Evolutionary conservation across 306 rosid genomes (phyloP).

Genomic region (Ormosia semicastrata): DNA sequence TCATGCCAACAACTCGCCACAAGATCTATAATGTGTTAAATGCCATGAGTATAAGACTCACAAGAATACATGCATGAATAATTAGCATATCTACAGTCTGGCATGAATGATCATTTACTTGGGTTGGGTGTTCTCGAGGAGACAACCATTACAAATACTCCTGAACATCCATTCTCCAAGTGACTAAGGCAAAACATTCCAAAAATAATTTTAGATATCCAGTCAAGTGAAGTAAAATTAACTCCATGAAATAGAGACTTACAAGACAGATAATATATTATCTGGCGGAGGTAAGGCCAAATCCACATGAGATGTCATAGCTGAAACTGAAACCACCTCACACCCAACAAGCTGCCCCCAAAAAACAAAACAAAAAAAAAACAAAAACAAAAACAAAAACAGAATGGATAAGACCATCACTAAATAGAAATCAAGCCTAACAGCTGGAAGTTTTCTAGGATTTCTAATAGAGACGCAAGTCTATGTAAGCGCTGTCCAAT

Average conservation of each 20-base stretch:
- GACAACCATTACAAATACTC: conserved; percentile 88
- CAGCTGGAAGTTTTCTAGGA: not conserved
- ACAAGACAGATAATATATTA: conserved; percentile 82
- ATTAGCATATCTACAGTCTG: conserved; percentile 17
- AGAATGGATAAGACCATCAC: not conserved
- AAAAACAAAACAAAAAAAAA: not conserved
- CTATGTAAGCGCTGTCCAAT: not conserved
- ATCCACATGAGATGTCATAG: conserved; percentile 82
- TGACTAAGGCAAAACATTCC: conserved; percentile 64
- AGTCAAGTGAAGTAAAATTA: conserved; percentile 20
- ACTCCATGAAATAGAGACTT: conserved; percentile 39
- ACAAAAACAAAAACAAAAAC: not conserved
- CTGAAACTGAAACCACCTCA: conserved; percentile 85
- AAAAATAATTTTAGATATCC: conserved; percentile 19
- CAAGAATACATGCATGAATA: conserved; percentile 6
- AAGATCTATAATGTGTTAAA: conserved; percentile 51
- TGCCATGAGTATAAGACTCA: conserved; percentile 11
- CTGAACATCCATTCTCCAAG: conserved; percentile 91
- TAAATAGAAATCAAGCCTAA: not conserved
- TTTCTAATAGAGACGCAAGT: not conserved
- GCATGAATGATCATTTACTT: conserved; percentile 37
- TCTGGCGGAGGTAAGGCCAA: conserved; percentile 88
- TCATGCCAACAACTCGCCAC: conserved; percentile 88
- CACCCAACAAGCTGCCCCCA: conserved; percentile 81
- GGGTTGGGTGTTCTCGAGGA: conserved; percentile 88